Conservation (phyloP, 2,329 filamentous ascomycete species). For the Chrysosphaeria jannelii region DNA sequence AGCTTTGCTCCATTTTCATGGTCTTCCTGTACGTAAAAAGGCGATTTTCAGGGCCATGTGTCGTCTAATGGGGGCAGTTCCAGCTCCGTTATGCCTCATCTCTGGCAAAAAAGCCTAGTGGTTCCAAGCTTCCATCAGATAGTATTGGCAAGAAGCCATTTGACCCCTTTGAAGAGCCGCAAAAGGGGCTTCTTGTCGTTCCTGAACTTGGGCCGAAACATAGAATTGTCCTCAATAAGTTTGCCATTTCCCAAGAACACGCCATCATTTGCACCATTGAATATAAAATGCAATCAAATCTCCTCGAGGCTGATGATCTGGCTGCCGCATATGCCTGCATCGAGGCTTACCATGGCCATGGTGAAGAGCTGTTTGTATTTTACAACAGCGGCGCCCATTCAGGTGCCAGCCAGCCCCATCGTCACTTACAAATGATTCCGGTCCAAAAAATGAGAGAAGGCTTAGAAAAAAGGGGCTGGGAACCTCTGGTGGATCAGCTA, state of each 20-base stretch:
- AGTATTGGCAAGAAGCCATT: slow-evolving; percentile 8
- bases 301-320: slow-evolving; percentile 29
- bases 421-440: slow-evolving; percentile 42
- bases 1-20: slow-evolving; percentile 14
- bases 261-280: slow-evolving; percentile 39
- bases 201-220: slow-evolving; percentile 15
- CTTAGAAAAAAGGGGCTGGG: slow-evolving; percentile 22
- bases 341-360: slow-evolving; percentile 15
- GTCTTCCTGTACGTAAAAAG: slow-evolving; percentile 13
- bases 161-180: slow-evolving; percentile 35
- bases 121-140: slow-evolving; percentile 4
- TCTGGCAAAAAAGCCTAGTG: slow-evolving; percentile 34
- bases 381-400: slow-evolving; percentile 41
- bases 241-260: slow-evolving; percentile 37
- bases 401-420: slow-evolving; percentile 40
- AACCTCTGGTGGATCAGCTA: slow-evolving; percentile 13
- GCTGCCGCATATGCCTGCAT: slow-evolving; percentile 30
- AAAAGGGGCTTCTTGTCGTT: slow-evolving; percentile 22
- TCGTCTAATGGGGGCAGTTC: slow-evolving; percentile 16
- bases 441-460: slow-evolving; percentile 30
- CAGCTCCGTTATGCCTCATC: slow-evolving; percentile 42
- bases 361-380: slow-evolving; percentile 25
- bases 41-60: not conserved
- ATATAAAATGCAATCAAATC: slow-evolving; percentile 31
- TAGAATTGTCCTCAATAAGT: slow-evolving; percentile 44